Conservation (phyloP, 2,329 filamentous ascomycete species). For the Thielaviopsis euricoi region DNA sequence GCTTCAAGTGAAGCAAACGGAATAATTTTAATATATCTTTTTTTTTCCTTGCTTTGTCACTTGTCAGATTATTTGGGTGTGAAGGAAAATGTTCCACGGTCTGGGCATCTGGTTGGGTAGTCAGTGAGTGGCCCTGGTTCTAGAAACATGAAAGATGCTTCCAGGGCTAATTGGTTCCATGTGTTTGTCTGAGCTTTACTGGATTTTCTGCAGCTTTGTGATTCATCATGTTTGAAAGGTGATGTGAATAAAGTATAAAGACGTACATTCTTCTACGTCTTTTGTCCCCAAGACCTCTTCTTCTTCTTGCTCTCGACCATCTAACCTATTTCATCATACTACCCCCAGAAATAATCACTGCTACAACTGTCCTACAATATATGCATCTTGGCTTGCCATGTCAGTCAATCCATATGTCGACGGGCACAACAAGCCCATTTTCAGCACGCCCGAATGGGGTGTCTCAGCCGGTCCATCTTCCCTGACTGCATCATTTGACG, state of each 20-base stretch:
- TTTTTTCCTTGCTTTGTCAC: neutral
- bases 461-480: neutral
- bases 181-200: too few species aligned
- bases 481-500: neutral
- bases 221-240: neutral
- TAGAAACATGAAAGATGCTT: neutral
- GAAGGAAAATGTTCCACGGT: too few species aligned
- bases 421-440: neutral
- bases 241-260: neutral
- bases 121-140: neutral
- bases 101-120: neutral
- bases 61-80: neutral
- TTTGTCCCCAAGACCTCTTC: neutral
- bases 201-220: neutral
- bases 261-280: neutral
- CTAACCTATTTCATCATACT: neutral
- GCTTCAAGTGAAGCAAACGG: neutral
- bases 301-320: neutral
- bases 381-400: neutral
- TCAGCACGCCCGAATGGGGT: neutral
- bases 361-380: neutral
- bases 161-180: too few species aligned
- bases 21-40: neutral
- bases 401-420: neutral
- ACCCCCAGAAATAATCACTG: neutral